These are phyloP conservation scores for Pythium sp. DNA, from an alignment of 352 stramenopile species.

Conservation along the genomic window DNA sequence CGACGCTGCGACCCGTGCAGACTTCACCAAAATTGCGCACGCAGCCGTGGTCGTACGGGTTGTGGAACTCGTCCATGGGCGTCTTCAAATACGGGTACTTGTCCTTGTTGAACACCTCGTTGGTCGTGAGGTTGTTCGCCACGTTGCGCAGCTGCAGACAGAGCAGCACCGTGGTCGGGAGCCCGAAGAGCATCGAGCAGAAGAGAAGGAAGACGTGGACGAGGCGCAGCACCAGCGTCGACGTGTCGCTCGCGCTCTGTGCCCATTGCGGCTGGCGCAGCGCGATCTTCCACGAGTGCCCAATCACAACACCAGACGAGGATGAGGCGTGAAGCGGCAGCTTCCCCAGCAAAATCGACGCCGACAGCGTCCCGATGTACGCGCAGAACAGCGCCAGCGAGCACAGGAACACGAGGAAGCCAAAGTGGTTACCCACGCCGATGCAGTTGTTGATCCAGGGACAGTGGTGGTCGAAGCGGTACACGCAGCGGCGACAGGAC, in stretches of 20 bases:
- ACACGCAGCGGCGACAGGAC: slow-evolving; percentile 70
- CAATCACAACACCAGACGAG: slow-evolving; percentile 18
- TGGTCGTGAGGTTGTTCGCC: slow-evolving; percentile 69
- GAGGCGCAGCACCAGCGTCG: slow-evolving; percentile 44
- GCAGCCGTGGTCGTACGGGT: slow-evolving; percentile 71
- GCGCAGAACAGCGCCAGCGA: slow-evolving; percentile 50
- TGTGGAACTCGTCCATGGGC: slow-evolving; percentile 72
- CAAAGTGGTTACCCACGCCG: slow-evolving; percentile 66
- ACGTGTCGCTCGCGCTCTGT: slow-evolving; percentile 16
- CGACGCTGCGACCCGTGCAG: slow-evolving; percentile 21
- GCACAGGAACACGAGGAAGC: slow-evolving; percentile 69
- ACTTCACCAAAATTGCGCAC: slow-evolving; percentile 57
- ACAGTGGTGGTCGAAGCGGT: slow-evolving; percentile 85
- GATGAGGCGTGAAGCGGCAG: slow-evolving; percentile 37
- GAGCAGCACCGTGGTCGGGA: slow-evolving; percentile 63
- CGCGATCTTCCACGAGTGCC: not conserved
- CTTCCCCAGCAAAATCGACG: slow-evolving; percentile 43
- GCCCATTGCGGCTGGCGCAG: slow-evolving; percentile 14
- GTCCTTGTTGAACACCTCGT: slow-evolving; percentile 89
- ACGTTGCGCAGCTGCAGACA: slow-evolving; percentile 74
- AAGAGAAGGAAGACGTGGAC: slow-evolving; percentile 57
- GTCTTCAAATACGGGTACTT: slow-evolving; percentile 87
- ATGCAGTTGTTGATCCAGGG: slow-evolving; percentile 88
- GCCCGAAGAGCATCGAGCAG: slow-evolving; percentile 57
- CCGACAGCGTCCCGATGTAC: slow-evolving; percentile 39